A percentile compares a stretch with the other conserved stretches of the same genome.
Evolutionary conservation across 257 asterid species (phyloP).

Genomic region (Solanum pimpinellifolium): DNA sequence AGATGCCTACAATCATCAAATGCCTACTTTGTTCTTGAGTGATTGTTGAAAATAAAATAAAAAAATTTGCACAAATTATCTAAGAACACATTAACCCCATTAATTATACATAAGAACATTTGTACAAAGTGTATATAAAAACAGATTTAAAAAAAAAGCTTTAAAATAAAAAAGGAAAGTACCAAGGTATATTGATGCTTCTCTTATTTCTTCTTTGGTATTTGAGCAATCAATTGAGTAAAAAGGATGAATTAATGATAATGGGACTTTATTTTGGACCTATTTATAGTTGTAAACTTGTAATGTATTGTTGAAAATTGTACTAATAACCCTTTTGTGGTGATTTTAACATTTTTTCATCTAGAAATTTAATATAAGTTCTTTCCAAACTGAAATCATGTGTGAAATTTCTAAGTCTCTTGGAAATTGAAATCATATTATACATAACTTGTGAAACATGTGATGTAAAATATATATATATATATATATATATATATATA

Average conservation of each 20-base stretch:
- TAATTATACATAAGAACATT: background rate
- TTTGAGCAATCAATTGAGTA: background rate
- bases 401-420: no score
- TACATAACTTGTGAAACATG: background rate
- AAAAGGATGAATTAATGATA: background rate
- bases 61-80: background rate
- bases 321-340: background rate
- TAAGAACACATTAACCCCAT: background rate
- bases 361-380: no score
- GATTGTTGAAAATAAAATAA: background rate
- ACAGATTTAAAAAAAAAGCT: background rate
- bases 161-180: background rate
- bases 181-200: background rate
- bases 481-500: no score
- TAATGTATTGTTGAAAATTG: background rate
- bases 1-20: background rate
- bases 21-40: background rate
- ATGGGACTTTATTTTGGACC: background rate
- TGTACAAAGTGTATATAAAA: background rate
- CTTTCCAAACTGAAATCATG: no score
- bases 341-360: no score
- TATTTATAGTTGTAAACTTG: background rate
- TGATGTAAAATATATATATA: background rate
- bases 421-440: no score
- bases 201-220: background rate